Base-by-base conservation (phyloP, 495 filamentous ascomycete genomes). In the Daldinia caldariorum region DNA sequence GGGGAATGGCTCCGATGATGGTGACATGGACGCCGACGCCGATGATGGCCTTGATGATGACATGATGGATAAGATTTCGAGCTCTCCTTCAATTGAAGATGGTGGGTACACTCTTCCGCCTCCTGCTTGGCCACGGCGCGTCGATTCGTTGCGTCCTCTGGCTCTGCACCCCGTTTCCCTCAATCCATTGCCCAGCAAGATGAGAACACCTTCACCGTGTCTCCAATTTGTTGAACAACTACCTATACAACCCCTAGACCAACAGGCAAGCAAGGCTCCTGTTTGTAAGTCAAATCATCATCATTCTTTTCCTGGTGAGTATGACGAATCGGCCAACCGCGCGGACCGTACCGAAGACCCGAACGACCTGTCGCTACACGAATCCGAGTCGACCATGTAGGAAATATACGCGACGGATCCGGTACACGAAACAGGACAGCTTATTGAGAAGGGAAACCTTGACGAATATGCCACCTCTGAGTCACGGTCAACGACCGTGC, bases 41-140 rank as follows among this genome's bases (percentile, higher is more conserved):
- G 92, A 94, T 74, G 89, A 92, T 69, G 82, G 88, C 61, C 77
- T 92, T 77, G 94, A 97, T 74, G 90, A 92, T 70, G 95, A 98
- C 76, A 91, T 94, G 83, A 92, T 94, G 90, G 95, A 97, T 82
- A 94, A 94, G 80, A 97, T 99, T 51, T 97, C 94, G 54, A 97
- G 94, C 79, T 97, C 94, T 69, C 95, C 95, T 67, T 97, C 94
- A 60, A 99, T 99, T 78, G 92, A 95, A 80, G 96, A 99, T 87
- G 95, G 95, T 99, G 87, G 83, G 94, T 93, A 69, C 74, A 65
- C 63, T 66, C 73, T 77, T 73, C 72, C 74, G 58, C 69, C 75
- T 58, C 68, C 55, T 65, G 51, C 67, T 53, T 81, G 78, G 77
- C 80, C 83, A 56, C 67, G 67, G 67, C 77, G 80, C 67, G 75